A percentile compares a stretch with the other conserved stretches of the same genome.
Evolutionary conservation across 176 grass and related monocot species (phyloP).

Genomic region (Aegilops tauschii): DNA sequence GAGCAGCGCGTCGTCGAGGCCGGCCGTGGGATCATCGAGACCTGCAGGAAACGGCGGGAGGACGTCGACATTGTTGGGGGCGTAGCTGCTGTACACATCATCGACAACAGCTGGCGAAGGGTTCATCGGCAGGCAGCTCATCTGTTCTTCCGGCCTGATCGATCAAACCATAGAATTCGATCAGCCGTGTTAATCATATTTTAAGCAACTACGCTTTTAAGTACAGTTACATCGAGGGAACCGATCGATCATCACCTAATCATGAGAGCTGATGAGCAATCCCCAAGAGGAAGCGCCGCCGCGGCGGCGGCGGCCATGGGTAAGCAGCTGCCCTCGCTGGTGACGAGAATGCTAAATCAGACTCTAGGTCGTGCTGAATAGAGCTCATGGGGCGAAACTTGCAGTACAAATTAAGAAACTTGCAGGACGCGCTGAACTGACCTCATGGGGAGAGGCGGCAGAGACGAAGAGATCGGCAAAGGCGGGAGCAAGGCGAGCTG

Average conservation of each 20-base stretch:
- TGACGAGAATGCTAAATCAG: background rate
- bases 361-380: background rate
- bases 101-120: background rate
- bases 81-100: background rate
- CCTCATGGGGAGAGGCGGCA: background rate
- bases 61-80: background rate
- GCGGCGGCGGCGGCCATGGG: background rate
- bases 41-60: background rate
- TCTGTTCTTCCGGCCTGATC: background rate
- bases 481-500: background rate
- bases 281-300: background rate
- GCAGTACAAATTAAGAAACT: background rate
- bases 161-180: background rate
- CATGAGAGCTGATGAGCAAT: background rate
- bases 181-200: background rate
- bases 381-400: too few species aligned
- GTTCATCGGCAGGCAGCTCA: background rate
- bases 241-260: background rate
- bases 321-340: background rate
- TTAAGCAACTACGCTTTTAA: too few species aligned
- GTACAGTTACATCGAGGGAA: too few species aligned
- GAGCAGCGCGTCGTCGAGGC: conserved; percentile 21
- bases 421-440: background rate
- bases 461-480: background rate
- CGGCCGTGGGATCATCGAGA: background rate